Base-by-base conservation (phyloP, 73 alveolate species). In the Halteria grandinella region DNA sequence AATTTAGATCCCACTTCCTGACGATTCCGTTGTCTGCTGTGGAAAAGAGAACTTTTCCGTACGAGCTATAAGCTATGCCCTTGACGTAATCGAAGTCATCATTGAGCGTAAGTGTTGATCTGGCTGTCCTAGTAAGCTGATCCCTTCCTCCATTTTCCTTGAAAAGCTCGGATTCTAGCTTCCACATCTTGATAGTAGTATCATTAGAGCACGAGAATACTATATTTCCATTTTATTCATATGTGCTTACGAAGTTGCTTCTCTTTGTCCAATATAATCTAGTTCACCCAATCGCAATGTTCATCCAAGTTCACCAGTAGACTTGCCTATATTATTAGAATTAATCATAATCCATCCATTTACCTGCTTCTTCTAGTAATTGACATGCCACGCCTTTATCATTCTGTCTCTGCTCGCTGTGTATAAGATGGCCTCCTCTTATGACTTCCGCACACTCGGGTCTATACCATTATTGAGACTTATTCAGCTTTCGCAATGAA, bases 181-280 rank as follows among this genome's bases (percentile, higher is more conserved):
- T n/a, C 80, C 80, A 66, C 15, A 66, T n/a, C 29, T 66, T 66
- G 7, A 66, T 47, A 34, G 80, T 66, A 5, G 80, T 66, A 24
- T 66, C 80, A 45, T 66, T 66, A 28, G 80, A 66, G 32, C 80
- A 66, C 11, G 80, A 66, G 24, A 66, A 66, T 53, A 66, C 80
- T 66, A 66, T 44, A 37, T 39, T 62, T 36, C 12, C 17, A 12
- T 6, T 3, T 58, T 4, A 15, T 8, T 14, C 6, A 58, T 14
- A 18, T 7, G 24, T 7, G 14, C 29, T 31, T 66, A 66, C 80
- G 18, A 12, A 47, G 17, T 66, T 47, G 21, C 43, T 66, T 17
- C 17, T 21, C 66, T 23, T 51, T 36, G 29, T 41, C 17, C 24
- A n/a, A 45, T 4, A 44, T 39, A 10, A 66, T 44, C 66, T 66